A percentile compares a stretch with the other conserved stretches of the same genome.
Conservation (phyloP, 495 filamentous ascomycete species). For the Neurospora intermedia region DNA sequence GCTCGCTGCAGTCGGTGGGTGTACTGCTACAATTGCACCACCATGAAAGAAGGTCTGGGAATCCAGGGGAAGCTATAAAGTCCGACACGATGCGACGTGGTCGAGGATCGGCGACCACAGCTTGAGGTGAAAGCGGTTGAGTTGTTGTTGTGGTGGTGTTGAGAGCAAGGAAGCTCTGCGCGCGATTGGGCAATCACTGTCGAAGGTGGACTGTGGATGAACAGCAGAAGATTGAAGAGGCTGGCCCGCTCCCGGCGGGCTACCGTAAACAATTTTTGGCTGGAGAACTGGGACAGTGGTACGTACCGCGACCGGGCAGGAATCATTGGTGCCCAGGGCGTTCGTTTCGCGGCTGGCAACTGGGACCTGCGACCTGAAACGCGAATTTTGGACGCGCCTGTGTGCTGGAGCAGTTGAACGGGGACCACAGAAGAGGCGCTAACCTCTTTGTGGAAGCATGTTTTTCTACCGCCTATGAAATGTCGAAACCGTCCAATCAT, state of each 20-base stretch:
- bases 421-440: neutral
- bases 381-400: conserved; percentile 4
- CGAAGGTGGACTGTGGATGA: neutral
- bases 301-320: conserved; percentile 7
- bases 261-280: conserved; percentile 29
- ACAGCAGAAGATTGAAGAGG: conserved; percentile 8
- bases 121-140: neutral
- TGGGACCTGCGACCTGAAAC: conserved; percentile 4
- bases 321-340: conserved; percentile 16
- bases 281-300: neutral
- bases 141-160: conserved; percentile 7
- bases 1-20: conserved; percentile 6
- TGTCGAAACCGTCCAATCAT: neutral
- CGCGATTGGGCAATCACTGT: neutral
- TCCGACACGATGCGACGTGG: neutral
- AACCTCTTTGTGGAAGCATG: neutral
- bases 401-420: neutral
- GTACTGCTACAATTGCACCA: conserved; percentile 13
- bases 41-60: conserved; percentile 2
- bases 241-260: conserved; percentile 8
- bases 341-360: neutral
- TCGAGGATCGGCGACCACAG: conserved; percentile 1
- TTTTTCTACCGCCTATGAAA: neutral
- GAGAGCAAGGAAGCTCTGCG: conserved; percentile 3
- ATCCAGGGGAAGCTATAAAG: neutral